A percentile compares a stretch with the other conserved stretches of the same genome.
Evolutionary conservation across 306 rosid species (phyloP).

Genomic region (Cucumis melo): DNA sequence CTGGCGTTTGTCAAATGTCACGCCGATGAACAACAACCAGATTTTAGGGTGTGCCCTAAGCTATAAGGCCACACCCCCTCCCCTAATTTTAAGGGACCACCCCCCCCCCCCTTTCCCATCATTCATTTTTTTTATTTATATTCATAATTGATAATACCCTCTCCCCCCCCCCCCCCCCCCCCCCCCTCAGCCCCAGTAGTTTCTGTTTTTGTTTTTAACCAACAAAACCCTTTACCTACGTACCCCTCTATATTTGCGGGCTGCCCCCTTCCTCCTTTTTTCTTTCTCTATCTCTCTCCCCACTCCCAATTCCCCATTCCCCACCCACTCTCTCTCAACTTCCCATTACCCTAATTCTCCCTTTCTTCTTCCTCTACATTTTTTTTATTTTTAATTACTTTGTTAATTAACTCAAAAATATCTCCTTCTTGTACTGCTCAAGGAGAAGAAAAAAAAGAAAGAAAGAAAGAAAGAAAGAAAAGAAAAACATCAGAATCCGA

Average conservation of each 20-base stretch:
- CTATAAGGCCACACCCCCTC: neutral
- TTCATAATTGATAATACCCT: neutral
- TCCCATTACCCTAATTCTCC: neutral
- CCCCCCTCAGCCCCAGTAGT: neutral
- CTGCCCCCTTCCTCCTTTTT: neutral
- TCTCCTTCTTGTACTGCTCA: constrained; percentile 17
- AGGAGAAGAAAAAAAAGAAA: neutral
- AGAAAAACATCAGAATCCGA: constrained; percentile 29
- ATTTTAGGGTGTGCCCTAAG: neutral
- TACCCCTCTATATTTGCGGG: neutral
- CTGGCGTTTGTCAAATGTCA: neutral
- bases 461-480: neutral
- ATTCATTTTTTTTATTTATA: no score
- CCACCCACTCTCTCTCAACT: neutral
- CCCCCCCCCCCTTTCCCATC: no score
- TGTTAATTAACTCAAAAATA: no score
- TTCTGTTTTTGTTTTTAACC: neutral
- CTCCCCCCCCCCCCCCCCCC: neutral
- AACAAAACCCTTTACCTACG: neutral
- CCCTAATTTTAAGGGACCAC: constrained; percentile 3
- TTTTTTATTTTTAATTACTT: no score
- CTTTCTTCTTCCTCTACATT: neutral
- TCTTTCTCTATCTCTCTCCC: neutral
- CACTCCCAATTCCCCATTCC: neutral
- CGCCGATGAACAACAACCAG: neutral